These are phyloP conservation scores for Parsonsia alboflavescens DNA, from an alignment of 257 asterid species.

Conservation along the genomic window DNA sequence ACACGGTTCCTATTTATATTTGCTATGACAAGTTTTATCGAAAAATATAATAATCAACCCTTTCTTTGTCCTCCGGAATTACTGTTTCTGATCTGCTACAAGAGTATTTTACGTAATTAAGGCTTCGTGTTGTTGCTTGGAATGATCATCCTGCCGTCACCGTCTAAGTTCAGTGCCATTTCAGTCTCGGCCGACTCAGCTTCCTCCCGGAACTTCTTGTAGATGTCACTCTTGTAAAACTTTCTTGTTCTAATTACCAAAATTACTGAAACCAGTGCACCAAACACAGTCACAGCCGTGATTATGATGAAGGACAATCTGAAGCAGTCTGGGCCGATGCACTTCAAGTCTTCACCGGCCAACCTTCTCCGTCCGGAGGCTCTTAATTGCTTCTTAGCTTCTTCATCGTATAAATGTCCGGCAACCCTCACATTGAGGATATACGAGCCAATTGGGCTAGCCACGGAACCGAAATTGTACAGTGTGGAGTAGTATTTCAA, in stretches of 20 bases:
- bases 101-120: not conserved
- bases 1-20: not conserved
- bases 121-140: not conserved
- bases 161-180: slow-evolving; percentile 14
- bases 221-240: slow-evolving; percentile 72
- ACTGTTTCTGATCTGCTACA: not conserved
- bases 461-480: slow-evolving; percentile 70
- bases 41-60: not conserved
- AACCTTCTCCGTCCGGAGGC: slow-evolving; percentile 29
- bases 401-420: slow-evolving; percentile 62
- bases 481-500: slow-evolving; percentile 71
- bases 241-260: slow-evolving; percentile 59
- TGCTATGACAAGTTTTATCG: not conserved
- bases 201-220: slow-evolving; percentile 50
- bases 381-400: slow-evolving; percentile 50
- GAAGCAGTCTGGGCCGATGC: slow-evolving; percentile 58
- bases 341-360: slow-evolving; percentile 47
- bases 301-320: slow-evolving; percentile 57
- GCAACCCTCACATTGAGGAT: slow-evolving; percentile 53
- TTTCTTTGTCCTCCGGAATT: too few relatives aligned
- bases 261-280: slow-evolving; percentile 49
- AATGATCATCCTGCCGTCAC: slow-evolving; percentile 15
- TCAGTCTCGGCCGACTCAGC: slow-evolving; percentile 29
- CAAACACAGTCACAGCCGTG: slow-evolving; percentile 53
- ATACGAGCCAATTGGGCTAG: slow-evolving; percentile 72